Evolutionary conservation across 2,329 filamentous ascomycete species (phyloP).

Genomic region (Fusarium verrucosum): DNA sequence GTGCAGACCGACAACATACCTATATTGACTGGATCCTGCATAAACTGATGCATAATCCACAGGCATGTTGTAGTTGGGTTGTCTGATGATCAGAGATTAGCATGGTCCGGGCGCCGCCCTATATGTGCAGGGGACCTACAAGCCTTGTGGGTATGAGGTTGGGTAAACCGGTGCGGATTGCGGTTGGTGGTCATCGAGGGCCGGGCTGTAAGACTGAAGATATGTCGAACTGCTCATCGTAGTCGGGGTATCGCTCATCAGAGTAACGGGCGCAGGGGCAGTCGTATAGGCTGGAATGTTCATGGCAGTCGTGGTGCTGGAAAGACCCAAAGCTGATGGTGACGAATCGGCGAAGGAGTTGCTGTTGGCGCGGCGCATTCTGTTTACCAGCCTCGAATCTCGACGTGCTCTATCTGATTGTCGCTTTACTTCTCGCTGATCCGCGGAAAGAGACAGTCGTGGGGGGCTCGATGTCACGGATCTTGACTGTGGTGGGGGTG

Average conservation of each 20-base stretch:
- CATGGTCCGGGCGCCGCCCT: constrained; percentile 42
- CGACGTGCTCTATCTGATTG: constrained; percentile 68
- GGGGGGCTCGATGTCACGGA: constrained; percentile 68
- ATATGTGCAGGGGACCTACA: constrained; percentile 47
- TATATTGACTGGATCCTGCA: constrained; percentile 50
- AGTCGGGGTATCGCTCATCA: constrained; percentile 60
- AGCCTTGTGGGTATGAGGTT: constrained; percentile 48
- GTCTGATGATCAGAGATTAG: constrained; percentile 45
- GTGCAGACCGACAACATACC: constrained; percentile 46
- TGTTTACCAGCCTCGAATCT: constrained; percentile 63
- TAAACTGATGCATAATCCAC: constrained; percentile 56
- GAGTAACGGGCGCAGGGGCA: constrained; percentile 59
- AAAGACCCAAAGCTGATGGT: constrained; percentile 44
- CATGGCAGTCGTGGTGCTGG: constrained; percentile 55
- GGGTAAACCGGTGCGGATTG: constrained; percentile 49
- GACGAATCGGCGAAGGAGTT: constrained; percentile 54
- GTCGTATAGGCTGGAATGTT: constrained; percentile 62
- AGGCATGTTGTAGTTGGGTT: constrained; percentile 53
- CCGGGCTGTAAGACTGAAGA: constrained; percentile 60
- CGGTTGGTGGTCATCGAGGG: constrained; percentile 55
- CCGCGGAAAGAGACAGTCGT: constrained; percentile 62
- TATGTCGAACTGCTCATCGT: constrained; percentile 56
- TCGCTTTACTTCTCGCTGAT: constrained; percentile 70
- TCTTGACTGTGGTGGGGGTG: constrained; percentile 59
- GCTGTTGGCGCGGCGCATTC: constrained; percentile 62